Conservation (phyloP, 2,329 filamentous ascomycete species). For the Colletotrichum plurivorum region DNA sequence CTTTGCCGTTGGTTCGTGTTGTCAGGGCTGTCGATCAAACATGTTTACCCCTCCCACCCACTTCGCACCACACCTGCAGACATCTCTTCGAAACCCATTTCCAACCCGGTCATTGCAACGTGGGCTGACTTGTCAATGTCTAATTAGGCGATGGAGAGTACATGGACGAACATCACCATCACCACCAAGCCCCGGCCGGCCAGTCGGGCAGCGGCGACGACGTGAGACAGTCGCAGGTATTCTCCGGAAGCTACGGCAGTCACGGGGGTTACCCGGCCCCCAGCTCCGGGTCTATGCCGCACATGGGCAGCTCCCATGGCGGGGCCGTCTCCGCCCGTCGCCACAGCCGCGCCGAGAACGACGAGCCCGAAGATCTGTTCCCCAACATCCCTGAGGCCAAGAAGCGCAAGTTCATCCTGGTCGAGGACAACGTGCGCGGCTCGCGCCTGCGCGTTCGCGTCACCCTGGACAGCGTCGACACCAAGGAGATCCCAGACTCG, state of each 20-base stretch:
- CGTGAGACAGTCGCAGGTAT: slow-evolving; percentile 81
- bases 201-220: slow-evolving; percentile 70
- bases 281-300: slow-evolving; percentile 73
- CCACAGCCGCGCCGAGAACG: slow-evolving; percentile 61
- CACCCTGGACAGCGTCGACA: slow-evolving; percentile 92
- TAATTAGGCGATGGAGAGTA: slow-evolving; percentile 70
- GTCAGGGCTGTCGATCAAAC: slow-evolving; percentile 39
- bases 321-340: slow-evolving; percentile 54
- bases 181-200: slow-evolving; percentile 72
- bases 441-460: slow-evolving; percentile 90
- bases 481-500: slow-evolving; percentile 95
- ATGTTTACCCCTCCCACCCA: slow-evolving; percentile 34
- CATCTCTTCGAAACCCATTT: slow-evolving; percentile 27
- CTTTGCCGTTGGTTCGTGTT: slow-evolving; percentile 30
- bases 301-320: slow-evolving; percentile 59
- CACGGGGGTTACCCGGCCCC: slow-evolving; percentile 73
- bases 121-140: slow-evolving; percentile 44
- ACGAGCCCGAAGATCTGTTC: slow-evolving; percentile 81
- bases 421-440: slow-evolving; percentile 88
- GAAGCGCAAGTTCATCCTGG: slow-evolving; percentile 95
- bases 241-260: slow-evolving; percentile 72
- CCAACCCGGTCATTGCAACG: slow-evolving; percentile 35
- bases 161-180: slow-evolving; percentile 78
- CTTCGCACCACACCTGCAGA: slow-evolving; percentile 34
- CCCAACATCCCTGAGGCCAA: slow-evolving; percentile 91